These are phyloP conservation scores for Eutypa lata DNA, from an alignment of 2,329 filamentous ascomycete species.

Conservation along the genomic window DNA sequence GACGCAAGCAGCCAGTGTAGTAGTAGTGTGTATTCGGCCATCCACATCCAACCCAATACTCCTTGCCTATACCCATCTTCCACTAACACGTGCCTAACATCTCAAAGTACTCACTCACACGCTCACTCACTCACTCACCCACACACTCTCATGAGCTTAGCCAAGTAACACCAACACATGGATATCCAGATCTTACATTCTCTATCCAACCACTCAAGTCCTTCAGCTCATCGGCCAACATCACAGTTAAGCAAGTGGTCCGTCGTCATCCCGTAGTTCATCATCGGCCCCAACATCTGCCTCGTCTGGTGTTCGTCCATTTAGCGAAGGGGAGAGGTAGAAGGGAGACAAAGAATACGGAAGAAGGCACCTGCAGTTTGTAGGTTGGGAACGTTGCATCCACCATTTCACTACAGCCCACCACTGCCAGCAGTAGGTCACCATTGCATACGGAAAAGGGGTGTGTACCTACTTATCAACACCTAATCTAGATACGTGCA, in stretches of 20 bases:
- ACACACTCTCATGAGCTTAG: background rate
- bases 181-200: slow-evolving; percentile 1
- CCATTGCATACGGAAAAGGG: slow-evolving; percentile 13
- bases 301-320: slow-evolving; percentile 10
- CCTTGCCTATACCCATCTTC: background rate
- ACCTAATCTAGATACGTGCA: background rate
- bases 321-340: slow-evolving; percentile 5
- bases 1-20: slow-evolving; percentile 12
- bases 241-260: slow-evolving; percentile 3
- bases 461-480: slow-evolving; percentile 9
- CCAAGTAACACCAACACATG: background rate
- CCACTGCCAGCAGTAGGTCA: slow-evolving; percentile 8
- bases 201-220: background rate
- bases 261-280: slow-evolving; percentile 5
- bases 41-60: background rate
- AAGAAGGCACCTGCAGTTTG: slow-evolving; percentile 16
- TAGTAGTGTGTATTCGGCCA: slow-evolving; percentile 3
- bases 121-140: too few species aligned
- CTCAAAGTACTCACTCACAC: background rate
- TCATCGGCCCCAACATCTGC: slow-evolving; percentile 5
- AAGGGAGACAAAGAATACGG: slow-evolving; percentile 22
- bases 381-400: slow-evolving; percentile 16
- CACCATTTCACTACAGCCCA: slow-evolving; percentile 8
- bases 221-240: background rate
- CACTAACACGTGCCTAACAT: background rate